Evolutionary conservation across 495 filamentous ascomycete species (phyloP).

Genomic region (Podospora tetraspora): DNA sequence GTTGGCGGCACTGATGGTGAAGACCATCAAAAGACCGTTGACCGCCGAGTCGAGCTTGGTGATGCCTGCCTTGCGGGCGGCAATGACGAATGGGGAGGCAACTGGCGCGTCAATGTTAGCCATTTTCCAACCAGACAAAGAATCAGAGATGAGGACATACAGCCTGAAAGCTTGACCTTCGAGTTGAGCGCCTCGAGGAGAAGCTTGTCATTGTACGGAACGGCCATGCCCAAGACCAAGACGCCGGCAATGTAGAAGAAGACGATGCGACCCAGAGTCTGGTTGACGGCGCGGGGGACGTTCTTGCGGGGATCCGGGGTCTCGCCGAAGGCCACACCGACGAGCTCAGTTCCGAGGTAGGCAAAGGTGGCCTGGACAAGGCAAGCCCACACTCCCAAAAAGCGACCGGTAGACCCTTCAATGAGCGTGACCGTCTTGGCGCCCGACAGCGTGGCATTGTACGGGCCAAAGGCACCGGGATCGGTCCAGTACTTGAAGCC

Average conservation of each 20-base stretch:
- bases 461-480: conserved; percentile 65
- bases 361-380: conserved; percentile 77
- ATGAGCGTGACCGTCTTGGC: conserved; percentile 8
- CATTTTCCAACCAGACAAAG: not conserved
- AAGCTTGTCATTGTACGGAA: conserved; percentile 50
- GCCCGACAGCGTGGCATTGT: conserved; percentile 30
- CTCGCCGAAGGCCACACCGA: conserved; percentile 75
- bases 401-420: conserved; percentile 49
- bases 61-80: conserved; percentile 58
- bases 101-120: conserved; percentile 31
- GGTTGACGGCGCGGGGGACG: conserved; percentile 64
- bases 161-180: conserved; percentile 39
- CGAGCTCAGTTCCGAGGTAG: conserved; percentile 79
- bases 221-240: conserved; percentile 66
- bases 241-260: conserved; percentile 69
- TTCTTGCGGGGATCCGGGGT: conserved; percentile 73
- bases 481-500: conserved; percentile 78
- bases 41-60: conserved; percentile 63
- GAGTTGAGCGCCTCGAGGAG: conserved; percentile 52
- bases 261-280: conserved; percentile 69
- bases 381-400: conserved; percentile 73
- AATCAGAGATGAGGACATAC: conserved; percentile 16
- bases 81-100: conserved; percentile 63
- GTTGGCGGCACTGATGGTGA: conserved; percentile 76
- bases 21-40: conserved; percentile 74